Base-by-base conservation (phyloP, 208 protist genomes). In the Endotrypanum monterogeii region DNA sequence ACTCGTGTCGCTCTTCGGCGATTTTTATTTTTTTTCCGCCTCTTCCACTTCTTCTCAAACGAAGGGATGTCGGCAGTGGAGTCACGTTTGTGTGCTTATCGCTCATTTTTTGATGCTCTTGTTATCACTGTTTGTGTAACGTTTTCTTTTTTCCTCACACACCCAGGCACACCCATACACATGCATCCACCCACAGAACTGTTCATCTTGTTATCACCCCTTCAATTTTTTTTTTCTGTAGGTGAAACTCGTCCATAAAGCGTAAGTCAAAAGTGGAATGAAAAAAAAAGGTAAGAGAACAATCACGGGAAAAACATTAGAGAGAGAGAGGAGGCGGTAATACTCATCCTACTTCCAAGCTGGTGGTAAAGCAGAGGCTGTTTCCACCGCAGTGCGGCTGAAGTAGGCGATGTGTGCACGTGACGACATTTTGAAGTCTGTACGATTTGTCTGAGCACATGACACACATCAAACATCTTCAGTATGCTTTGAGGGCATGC, bases 121-220 rank as follows among this genome's bases (percentile, higher is more conserved):
- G 25, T 67, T n/a, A 39, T 37, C 28, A 14, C 28, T 50, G 32
- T 50, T 51, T 54, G 41, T 67, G 54, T 28, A 57, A 20, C 2
- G 54, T 18, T 30, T 37, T 46, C 14, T 25, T 18, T n/a, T n/a
- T n/a, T n/a, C n/a, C n/a, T n/a, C n/a, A n/a, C n/a, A n/a, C n/a
- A n/a, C n/a, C n/a, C n/a, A n/a, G n/a, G n/a, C n/a, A n/a, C n/a
- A n/a, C n/a, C n/a, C n/a, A n/a, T n/a, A n/a, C n/a, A n/a, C n/a
- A n/a, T n/a, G n/a, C n/a, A n/a, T n/a, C n/a, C n/a, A n/a, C n/a
- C 14, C 58, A 48, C 37, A 41, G 12, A 25, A 41, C 11, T 51
- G 62, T 67, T 67, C 44, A 32, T 67, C 39, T 48, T 67, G 62
- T 67, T 28, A 25, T 54, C 61, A 51, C 39, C 28, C 0, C 14